phyloP scores from a whole-genome alignment of 768 basidiomycete species.

The Sporobolomyces pararoseus region DNA sequence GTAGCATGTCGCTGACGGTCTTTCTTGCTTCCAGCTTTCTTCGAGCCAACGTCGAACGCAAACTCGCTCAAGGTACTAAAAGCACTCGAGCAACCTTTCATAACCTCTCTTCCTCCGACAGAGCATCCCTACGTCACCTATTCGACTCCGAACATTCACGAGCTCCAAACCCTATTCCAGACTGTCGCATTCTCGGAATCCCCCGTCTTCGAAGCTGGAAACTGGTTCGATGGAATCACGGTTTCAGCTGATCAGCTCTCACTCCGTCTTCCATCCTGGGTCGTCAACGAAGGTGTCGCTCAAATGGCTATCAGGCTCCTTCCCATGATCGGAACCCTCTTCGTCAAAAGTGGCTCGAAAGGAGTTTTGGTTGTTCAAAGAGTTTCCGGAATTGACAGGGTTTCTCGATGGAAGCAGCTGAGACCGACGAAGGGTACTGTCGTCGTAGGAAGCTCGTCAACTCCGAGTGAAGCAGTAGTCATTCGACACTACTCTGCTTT shows the following conservation, averaged over 20 bases:
- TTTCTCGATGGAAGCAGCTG: constrained; percentile 20
- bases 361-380: constrained; percentile 46
- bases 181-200: constrained; percentile 55
- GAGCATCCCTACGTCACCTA: constrained; percentile 57
- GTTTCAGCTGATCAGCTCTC: constrained; percentile 51
- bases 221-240: constrained; percentile 56
- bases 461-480: constrained; percentile 57
- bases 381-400: constrained; percentile 15
- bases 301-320: constrained; percentile 78
- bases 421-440: constrained; percentile 51
- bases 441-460: constrained; percentile 57
- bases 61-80: constrained; percentile 72
- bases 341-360: constrained; percentile 76
- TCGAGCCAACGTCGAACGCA: constrained; percentile 87
- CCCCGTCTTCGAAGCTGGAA: constrained; percentile 64
- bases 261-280: constrained; percentile 56
- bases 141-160: constrained; percentile 78
- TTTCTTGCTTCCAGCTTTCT: constrained; percentile 61
- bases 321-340: constrained; percentile 75
- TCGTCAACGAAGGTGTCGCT: constrained; percentile 65
- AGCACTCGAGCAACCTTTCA: constrained; percentile 49
- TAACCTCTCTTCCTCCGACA: constrained; percentile 12
- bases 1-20: not conserved
- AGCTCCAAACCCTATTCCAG: constrained; percentile 57
- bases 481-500: constrained; percentile 70